phyloP scores from a whole-genome alignment of 2,329 filamentous ascomycete genomes.

The Zopfia rhizophila region DNA sequence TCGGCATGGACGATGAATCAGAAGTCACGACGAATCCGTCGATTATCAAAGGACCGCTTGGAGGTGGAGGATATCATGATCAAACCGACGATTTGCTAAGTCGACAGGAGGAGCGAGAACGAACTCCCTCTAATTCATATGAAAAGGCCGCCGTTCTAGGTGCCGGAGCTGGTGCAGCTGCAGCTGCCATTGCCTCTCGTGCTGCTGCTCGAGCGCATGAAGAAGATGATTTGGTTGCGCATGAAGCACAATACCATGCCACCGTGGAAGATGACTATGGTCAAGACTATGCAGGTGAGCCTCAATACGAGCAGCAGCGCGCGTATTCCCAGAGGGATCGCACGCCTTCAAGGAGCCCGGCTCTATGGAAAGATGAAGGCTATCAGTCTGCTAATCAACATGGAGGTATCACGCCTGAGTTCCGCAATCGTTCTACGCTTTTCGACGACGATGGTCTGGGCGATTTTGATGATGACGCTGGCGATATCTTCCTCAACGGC shows the following conservation, averaged over 20 bases:
- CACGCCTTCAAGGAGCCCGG: conserved; percentile 60
- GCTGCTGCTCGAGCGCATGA: conserved; percentile 52
- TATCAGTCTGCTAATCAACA: conserved; percentile 83
- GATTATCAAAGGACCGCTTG: conserved; percentile 78
- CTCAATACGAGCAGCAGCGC: conserved; percentile 43
- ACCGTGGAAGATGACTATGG: conserved; percentile 51
- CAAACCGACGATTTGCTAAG: conserved; percentile 49
- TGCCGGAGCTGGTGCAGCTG: conserved; percentile 62
- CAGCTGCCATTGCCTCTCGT: conserved; percentile 64
- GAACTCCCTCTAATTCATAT: conserved; percentile 42
- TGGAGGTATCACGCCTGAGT: conserved; percentile 59
- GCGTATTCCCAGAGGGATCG: conserved; percentile 42
- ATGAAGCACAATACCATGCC: conserved; percentile 46
- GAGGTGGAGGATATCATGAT: conserved; percentile 61
- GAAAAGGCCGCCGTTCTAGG: conserved; percentile 50
- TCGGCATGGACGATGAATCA: conserved; percentile 65
- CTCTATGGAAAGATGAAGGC: conserved; percentile 77
- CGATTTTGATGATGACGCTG: conserved; percentile 60
- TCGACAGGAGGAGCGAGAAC: conserved; percentile 47
- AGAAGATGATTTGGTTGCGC: conserved; percentile 36
- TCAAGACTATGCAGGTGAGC: conserved; percentile 44
- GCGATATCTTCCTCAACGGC: conserved; percentile 60
- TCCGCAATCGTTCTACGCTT: conserved; percentile 58
- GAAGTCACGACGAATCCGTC: conserved; percentile 89
- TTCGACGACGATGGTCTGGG: conserved; percentile 67